Conservation (phyloP, 495 filamentous ascomycete genomes). For the Neurospora sp. region DNA sequence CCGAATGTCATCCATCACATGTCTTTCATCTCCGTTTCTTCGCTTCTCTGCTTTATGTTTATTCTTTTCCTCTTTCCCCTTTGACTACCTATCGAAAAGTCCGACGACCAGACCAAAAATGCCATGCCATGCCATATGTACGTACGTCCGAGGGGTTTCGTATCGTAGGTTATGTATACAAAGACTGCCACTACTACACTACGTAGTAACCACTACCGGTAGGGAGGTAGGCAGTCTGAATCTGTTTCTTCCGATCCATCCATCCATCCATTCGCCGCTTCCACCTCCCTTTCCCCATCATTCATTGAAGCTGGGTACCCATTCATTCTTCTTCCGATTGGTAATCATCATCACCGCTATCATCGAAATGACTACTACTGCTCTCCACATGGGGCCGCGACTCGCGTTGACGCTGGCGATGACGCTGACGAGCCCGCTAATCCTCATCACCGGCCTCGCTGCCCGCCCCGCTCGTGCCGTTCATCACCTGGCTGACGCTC, state of each 20-base stretch:
- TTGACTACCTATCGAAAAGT: too few species aligned
- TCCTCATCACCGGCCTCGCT: constrained; percentile 34
- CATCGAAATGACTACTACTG: not conserved
- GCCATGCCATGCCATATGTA: not conserved
- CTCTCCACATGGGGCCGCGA: not conserved
- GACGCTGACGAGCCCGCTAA: constrained; percentile 5
- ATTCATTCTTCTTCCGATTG: not conserved
- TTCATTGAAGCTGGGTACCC: not conserved
- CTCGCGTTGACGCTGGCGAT: not conserved
- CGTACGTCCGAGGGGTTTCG: not conserved
- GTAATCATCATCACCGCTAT: not conserved
- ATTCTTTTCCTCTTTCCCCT: not conserved
- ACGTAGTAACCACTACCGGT: too few species aligned
- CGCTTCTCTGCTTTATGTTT: not conserved
- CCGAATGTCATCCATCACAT: not conserved
- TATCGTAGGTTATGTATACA: not conserved
- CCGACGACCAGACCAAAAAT: not conserved
- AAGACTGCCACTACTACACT: not conserved
- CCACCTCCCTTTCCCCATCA: not conserved
- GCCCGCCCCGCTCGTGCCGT: constrained; percentile 26
- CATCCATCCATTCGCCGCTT: not conserved
- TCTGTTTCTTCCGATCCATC: not conserved
- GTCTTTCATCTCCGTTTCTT: not conserved
- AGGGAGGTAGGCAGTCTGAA: not conserved
- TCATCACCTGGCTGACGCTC: constrained; percentile 33